Percentiles rank a stretch among this genome's conserved stretches.
These are phyloP conservation scores for Borealophlyctis nickersoniae DNA, from an alignment of 192 early-diverging fungal genomes.

Conservation along the genomic window DNA sequence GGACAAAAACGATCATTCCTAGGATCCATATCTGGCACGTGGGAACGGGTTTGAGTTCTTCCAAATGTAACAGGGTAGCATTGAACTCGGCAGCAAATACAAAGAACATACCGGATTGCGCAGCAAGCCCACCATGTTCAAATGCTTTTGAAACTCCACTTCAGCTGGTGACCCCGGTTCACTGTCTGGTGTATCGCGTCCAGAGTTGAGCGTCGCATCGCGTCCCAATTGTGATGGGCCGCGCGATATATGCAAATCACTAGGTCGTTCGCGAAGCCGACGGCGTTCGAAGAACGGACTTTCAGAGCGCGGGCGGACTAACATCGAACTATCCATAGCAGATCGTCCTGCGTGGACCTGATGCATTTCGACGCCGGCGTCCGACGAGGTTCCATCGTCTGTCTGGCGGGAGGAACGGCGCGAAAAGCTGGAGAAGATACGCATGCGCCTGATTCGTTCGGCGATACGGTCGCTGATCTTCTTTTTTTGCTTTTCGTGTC, in stretches of 20 bases:
- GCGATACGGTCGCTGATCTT: background rate
- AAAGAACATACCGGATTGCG: slow-evolving; percentile 37
- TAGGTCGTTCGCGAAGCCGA: too few species aligned
- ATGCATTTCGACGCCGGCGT: background rate
- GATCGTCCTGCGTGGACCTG: background rate
- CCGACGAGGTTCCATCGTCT: background rate
- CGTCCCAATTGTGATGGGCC: background rate
- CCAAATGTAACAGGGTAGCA: background rate
- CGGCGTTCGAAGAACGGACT: background rate
- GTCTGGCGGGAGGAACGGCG: background rate
- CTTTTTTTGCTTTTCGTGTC: slow-evolving; percentile 48
- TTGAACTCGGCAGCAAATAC: background rate
- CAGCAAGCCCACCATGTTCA: slow-evolving; percentile 30
- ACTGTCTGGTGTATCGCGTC: slow-evolving; percentile 2
- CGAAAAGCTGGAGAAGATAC: background rate
- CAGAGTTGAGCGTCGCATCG: background rate
- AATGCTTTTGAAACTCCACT: slow-evolving; percentile 32
- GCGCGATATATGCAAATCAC: background rate
- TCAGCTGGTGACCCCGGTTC: background rate
- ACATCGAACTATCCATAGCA: too few species aligned
- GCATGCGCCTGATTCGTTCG: background rate
- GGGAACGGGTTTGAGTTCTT: background rate
- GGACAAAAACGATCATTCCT: slow-evolving; percentile 66
- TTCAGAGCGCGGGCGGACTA: background rate
- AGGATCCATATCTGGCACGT: slow-evolving; percentile 55